Conservation (phyloP, 192 early-diverging fungal genomes). For the Coemansia sp. region DNA sequence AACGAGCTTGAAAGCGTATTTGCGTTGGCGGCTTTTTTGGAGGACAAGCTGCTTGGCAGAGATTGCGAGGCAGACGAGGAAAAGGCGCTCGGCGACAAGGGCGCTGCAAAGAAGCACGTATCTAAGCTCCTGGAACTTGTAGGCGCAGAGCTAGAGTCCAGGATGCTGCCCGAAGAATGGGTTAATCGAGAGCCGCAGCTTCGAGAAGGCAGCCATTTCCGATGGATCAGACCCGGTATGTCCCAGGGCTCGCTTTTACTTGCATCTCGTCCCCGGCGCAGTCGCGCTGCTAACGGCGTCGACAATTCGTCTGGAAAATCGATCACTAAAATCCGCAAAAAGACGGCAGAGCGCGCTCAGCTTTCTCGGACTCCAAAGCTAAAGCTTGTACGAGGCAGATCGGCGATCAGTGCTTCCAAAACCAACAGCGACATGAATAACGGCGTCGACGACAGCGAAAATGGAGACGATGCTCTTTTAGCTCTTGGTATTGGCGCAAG, state of each 20-base stretch:
- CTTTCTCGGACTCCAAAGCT: not conserved
- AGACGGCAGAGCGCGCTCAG: constrained; percentile 13
- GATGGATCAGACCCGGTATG: constrained; percentile 49
- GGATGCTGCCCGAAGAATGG: constrained; percentile 49
- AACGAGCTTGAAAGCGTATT: constrained; percentile 60
- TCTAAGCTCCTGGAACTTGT: constrained; percentile 25
- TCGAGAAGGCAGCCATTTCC: constrained; percentile 48
- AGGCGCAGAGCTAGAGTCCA: constrained; percentile 26
- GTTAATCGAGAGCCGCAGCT: constrained; percentile 47
- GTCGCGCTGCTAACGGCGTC: constrained; percentile 13
- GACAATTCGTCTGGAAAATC: constrained; percentile 13
- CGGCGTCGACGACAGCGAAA: not conserved
- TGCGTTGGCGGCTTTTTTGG: constrained; percentile 53
- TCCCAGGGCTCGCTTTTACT: constrained; percentile 41
- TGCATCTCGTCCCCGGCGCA: constrained; percentile 39
- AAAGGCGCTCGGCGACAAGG: constrained; percentile 38
- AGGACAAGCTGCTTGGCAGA: constrained; percentile 19
- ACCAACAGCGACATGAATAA: not conserved
- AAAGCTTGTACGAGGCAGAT: constrained; percentile 36
- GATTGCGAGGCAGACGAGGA: constrained; percentile 25
- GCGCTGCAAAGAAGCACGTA: constrained; percentile 17
- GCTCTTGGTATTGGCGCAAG: constrained; percentile 20
- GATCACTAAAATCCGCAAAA: constrained; percentile 30
- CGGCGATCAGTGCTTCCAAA: constrained; percentile 10
- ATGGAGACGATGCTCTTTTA: constrained; percentile 9